Evolutionary conservation across 305 asterid genomes (phyloP).

Genomic region (Solanum hybrid): DNA sequence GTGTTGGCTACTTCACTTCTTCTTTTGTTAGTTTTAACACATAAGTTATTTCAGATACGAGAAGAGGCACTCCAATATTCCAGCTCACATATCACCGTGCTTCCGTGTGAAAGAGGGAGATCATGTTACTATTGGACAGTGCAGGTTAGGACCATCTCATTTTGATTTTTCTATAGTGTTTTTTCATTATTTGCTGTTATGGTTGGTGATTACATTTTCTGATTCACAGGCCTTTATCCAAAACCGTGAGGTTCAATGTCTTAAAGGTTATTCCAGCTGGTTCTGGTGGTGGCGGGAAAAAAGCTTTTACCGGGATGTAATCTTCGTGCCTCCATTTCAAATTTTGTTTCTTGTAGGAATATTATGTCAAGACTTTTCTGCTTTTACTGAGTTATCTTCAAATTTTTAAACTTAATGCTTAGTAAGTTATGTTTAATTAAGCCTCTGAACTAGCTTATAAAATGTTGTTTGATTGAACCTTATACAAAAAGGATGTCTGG

Average conservation of each 20-base stretch:
- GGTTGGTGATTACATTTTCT: not conserved
- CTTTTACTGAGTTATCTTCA: not conserved
- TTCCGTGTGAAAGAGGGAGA: slow-evolving; percentile 31
- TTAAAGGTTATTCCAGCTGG: slow-evolving; percentile 31
- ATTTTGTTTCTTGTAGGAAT: not conserved
- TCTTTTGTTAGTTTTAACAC: not conserved
- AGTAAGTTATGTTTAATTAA: not conserved
- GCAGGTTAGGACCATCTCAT: slow-evolving; percentile 13
- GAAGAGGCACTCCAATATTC: slow-evolving; percentile 26
- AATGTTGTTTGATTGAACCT: not conserved
- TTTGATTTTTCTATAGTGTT: not conserved
- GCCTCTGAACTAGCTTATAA: not conserved
- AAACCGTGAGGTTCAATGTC: slow-evolving; percentile 24
- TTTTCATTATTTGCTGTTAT: not conserved
- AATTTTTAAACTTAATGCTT: not conserved
- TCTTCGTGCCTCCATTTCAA: not conserved
- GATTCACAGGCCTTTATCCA: slow-evolving; percentile 24
- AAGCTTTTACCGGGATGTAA: slow-evolving; percentile 25
- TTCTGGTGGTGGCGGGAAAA: slow-evolving; percentile 24
- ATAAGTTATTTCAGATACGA: slow-evolving; percentile 11
- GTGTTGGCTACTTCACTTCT: not conserved
- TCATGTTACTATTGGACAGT: slow-evolving; percentile 27
- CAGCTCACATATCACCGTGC: slow-evolving; percentile 28
- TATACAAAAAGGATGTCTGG: not conserved
- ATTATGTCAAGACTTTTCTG: not conserved